These are phyloP conservation scores for Encephalitozoon intestinalis DNA, from an alignment of 371 early-diverging fungal species.

Conservation along the genomic window DNA sequence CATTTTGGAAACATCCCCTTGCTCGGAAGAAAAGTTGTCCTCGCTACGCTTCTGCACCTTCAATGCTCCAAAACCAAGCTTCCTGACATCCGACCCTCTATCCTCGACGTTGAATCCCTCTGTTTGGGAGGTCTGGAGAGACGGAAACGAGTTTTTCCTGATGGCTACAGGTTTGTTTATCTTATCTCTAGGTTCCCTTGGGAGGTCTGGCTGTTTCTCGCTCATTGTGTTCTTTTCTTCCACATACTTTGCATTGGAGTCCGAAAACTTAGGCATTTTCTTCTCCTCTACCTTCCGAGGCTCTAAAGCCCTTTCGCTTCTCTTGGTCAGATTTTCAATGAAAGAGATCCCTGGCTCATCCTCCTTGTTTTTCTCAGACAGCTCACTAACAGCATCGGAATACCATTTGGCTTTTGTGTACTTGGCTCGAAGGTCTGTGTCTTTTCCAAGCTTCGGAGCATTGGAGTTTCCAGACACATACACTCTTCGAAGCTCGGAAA, in stretches of 20 bases:
- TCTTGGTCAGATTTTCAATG: neutral
- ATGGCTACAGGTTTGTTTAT: neutral
- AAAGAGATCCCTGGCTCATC: conserved; percentile 20
- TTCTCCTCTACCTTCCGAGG: conserved; percentile 1
- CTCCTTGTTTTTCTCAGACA: neutral
- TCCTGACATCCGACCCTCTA: neutral
- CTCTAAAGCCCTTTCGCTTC: neutral
- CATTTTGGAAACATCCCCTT: neutral
- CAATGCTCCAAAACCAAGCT: conserved; percentile 1
- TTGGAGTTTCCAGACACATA: conserved; percentile 46
- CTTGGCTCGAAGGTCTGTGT: conserved; percentile 25
- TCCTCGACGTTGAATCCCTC: neutral
- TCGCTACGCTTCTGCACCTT: neutral
- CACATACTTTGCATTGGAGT: neutral
- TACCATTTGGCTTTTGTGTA: conserved; percentile 30
- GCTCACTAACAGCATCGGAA: conserved; percentile 18
- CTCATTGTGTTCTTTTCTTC: neutral
- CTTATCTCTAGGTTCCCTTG: neutral
- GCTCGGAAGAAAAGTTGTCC: neutral
- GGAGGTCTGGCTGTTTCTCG: neutral
- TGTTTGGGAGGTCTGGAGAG: neutral
- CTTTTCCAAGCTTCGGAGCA: conserved; percentile 3
- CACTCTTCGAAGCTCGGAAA: conserved; percentile 43
- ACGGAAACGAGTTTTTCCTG: neutral
- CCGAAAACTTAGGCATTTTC: conserved; percentile 18